Conservation (phyloP, 805 yeast genomes). For the Candida railenensis region DNA sequence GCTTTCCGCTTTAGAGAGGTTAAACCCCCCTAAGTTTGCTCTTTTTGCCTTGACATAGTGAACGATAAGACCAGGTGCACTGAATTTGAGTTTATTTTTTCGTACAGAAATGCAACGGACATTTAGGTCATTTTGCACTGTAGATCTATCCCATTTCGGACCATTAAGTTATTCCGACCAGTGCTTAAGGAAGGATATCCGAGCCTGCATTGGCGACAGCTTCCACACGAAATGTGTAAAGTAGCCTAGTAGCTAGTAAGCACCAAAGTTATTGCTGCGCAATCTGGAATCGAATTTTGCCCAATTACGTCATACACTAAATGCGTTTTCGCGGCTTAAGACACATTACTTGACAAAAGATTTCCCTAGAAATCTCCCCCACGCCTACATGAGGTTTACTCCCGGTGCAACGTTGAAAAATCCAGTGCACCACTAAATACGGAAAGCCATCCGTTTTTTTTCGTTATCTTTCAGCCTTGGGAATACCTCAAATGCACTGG, state of each 20-base stretch:
- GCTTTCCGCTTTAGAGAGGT: constrained; percentile 2
- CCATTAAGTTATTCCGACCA: neutral
- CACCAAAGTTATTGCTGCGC: neutral
- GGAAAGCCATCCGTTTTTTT: neutral
- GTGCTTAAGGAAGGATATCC: neutral
- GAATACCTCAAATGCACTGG: no score
- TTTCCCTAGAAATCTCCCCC: neutral
- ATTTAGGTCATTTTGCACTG: no score
- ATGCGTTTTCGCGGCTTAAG: neutral
- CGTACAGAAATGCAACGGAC: no score
- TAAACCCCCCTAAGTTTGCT: no score
- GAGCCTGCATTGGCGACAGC: no score
- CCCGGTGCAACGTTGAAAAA: neutral
- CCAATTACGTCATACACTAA: neutral
- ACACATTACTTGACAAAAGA: neutral
- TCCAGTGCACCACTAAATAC: neutral
- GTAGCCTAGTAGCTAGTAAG: neutral
- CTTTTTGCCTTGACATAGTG: no score
- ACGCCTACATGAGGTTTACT: neutral
- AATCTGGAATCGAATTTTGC: neutral
- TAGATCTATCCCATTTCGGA: no score
- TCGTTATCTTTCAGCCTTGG: no score
- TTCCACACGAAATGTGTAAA: neutral
- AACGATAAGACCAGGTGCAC: neutral
- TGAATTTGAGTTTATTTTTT: no score